Evolutionary conservation across 2,329 filamentous ascomycete genomes (phyloP), one percentile per base, ranked within the genome.

Genomic region (Beauveria caledonica): DNA sequence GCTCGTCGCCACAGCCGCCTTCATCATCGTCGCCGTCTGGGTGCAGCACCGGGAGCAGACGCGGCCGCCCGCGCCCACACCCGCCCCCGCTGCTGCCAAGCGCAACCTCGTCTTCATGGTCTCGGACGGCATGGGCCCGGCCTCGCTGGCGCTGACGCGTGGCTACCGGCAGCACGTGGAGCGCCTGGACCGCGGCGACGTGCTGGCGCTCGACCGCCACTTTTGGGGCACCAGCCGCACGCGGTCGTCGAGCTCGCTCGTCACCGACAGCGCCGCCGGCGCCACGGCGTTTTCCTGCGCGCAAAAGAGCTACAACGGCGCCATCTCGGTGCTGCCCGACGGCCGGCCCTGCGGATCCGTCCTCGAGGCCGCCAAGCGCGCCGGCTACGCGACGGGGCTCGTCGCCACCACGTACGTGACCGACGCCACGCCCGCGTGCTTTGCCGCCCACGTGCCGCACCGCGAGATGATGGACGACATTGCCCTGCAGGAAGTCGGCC

Each of bases 31-130:
- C 21, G 89, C 89, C 3, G 88, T 94, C n/a, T 80, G 79, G 75
- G 75, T 89, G 17, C 89, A 90, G 69, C 90, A 96, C 73, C 82
- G 85, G 67, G 79, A 85, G 63, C 77, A 81, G 60, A 80, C 78
- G 11, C 70, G 54, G 5, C 48, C 21, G 10, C 33, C 61, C 69
- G 64, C 55, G 68, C 71, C 67, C 33, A 46, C 65, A 64, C 68
- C 68, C 29, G 84, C 86, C 27, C 49, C 65, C 65, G 68, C 68
- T 29, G 84, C 86, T 29, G 84, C 86, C 57, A 99, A 97, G 80
- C 84, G 90, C 59, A 99, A 97, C 74, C 80, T 99, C 58, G 88
- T 99, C 68, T 97, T 99, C 79, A 99, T 99, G 94, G 93, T 99
- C 42, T 96, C 91, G 0, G 94, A 99, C 73, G 94, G 94, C 69